phyloP scores from a whole-genome alignment of 805 yeast species.

The Maudiozyma pseudohumilis region DNA sequence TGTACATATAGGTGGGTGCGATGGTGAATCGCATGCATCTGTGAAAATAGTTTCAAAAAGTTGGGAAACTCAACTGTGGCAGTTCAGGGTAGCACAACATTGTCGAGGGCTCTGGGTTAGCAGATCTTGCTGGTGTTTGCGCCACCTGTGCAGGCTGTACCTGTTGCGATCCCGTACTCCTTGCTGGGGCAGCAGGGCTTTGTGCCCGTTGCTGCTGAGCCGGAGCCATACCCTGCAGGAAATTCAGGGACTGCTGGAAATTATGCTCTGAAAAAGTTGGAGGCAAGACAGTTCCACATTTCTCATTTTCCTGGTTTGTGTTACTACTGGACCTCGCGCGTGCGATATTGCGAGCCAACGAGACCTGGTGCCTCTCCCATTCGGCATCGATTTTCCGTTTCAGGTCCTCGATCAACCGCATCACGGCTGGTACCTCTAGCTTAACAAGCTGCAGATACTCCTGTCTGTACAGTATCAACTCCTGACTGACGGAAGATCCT shows the following conservation, averaged over 20 bases:
- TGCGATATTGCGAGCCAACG: conserved; percentile 24
- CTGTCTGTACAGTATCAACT: conserved; percentile 10
- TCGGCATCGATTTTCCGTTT: conserved; percentile 15
- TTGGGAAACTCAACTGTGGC: conserved; percentile 17
- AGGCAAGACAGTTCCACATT: conserved; percentile 10
- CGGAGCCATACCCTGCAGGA: conserved; percentile 7
- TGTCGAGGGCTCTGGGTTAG: not conserved
- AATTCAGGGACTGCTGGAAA: conserved; percentile 20
- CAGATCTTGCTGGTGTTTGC: not conserved
- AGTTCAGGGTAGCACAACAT: conserved; percentile 19
- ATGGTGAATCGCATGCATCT: no score
- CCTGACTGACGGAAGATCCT: not conserved
- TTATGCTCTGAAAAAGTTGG: conserved; percentile 20
- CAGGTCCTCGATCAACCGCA: conserved; percentile 23
- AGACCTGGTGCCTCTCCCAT: conserved; percentile 15
- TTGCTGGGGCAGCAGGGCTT: no score
- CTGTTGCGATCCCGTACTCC: no score
- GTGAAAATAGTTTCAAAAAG: conserved; percentile 6
- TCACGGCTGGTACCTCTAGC: conserved; percentile 27
- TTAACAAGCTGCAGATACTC: conserved; percentile 21
- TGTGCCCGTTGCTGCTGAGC: no score
- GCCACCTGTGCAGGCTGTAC: no score
- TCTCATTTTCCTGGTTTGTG: conserved; percentile 1
- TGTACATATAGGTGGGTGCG: no score
- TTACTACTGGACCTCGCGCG: conserved; percentile 7